A percentile compares a stretch with the other conserved stretches of the same genome.
phyloP scores from a whole-genome alignment of 495 filamentous ascomycete genomes.

The Immersiella caudata region DNA sequence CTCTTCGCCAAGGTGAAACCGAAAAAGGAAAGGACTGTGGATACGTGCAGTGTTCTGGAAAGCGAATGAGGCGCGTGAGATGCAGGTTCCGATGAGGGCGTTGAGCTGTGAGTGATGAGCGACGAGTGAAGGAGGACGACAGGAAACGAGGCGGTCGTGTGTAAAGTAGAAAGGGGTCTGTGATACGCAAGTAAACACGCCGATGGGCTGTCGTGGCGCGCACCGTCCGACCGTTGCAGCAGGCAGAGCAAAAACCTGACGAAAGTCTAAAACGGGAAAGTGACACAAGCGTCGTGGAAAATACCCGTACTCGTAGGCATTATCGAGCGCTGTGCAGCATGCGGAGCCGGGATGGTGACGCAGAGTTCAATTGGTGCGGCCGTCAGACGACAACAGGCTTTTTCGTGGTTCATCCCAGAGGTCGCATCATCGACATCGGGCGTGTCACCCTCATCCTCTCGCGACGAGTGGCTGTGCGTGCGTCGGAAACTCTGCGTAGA shows the following conservation, averaged over 20 bases:
- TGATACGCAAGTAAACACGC: not conserved
- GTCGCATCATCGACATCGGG: not conserved
- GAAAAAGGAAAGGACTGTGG: not conserved
- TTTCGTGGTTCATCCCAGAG: not conserved
- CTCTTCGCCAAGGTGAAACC: not conserved
- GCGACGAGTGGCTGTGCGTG: not conserved
- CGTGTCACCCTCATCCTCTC: not conserved
- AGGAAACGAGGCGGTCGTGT: not conserved
- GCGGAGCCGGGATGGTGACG: not conserved
- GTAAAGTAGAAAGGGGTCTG: not conserved
- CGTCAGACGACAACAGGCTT: constrained; percentile 4
- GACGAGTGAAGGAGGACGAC: not conserved
- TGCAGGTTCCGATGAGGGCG: not conserved
- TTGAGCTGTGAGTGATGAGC: not conserved
- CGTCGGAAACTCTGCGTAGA: not conserved
- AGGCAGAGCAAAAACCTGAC: not conserved
- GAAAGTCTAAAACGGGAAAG: not conserved
- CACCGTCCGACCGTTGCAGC: not conserved
- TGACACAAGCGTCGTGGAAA: not conserved
- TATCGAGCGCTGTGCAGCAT: not conserved
- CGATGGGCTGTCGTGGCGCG: not conserved
- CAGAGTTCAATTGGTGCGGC: not conserved
- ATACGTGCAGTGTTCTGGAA: not conserved
- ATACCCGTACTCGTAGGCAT: not conserved
- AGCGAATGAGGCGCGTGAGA: not conserved